Base-by-base conservation (phyloP, 768 basidiomycete species). In the Leccinum barrowsii region DNA sequence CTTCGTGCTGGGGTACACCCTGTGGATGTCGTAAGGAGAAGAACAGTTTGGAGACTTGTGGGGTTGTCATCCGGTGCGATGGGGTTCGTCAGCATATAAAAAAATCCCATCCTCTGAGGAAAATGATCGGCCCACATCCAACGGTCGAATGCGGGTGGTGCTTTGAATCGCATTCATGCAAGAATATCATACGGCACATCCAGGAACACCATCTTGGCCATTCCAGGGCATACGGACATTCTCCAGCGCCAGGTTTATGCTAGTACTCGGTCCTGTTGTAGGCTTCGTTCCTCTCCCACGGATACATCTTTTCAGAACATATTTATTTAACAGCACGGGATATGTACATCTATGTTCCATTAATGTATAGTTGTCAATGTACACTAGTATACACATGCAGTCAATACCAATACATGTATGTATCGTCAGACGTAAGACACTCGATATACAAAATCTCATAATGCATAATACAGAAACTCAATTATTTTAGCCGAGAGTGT, bases 141-240 rank as follows among this genome's bases (percentile, higher is more conserved):
- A 0, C 0, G 10, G 3, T 64, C 26, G 5, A 0, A 0, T 64
- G 63, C 17, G 19, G 0, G 0, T 64, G 63, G 7, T 61, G 59
- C 34, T 15, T 4, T 24, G 0, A 0, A 24, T 0, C 7, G 1
- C 0, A 4, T 6, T 2, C 1, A 2, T 48, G 59, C 13, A 61
- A 64, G 2, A 61, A 62, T 7, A 54, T 65, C 10, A 12, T 1
- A 0, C 47, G 63, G 0, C 63, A 64, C 2, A 2, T 62, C 0
- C 22, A 32, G 0, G 63, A 65, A 2, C 0, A 0, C 0, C 63
- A 65, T 5, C 40, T 65, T 1, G 2, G 2, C 0, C 59, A 65
- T 24, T 4, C 7, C 8, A 54, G 63, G 40, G 4, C 0, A 4
- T 1, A 15, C 8, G 51, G 51, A 1, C 62, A 59, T 24, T 44